Base-by-base conservation (phyloP, 768 basidiomycete genomes). In the Mrakia frigida region DNA sequence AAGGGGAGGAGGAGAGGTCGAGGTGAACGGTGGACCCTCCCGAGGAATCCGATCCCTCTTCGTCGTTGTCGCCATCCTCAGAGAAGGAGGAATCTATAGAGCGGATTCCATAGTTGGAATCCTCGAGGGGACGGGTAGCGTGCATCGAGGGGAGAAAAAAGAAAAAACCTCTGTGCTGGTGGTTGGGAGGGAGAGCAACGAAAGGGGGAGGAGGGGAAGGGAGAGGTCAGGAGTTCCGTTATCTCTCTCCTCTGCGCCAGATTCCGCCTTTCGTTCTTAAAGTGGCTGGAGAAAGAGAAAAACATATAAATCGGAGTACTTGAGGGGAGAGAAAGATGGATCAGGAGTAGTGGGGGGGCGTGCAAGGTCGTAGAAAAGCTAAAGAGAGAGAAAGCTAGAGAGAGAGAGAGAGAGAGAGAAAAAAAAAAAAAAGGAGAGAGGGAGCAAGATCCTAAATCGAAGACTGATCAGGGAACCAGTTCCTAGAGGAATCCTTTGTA, bases 41-140 rank as follows among this genome's bases (percentile, higher is more conserved):
- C 13, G 35, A 39, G 6, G 65, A 39, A 21, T 35, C 35, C 10
- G 65, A 68, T 37, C 60, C 33, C 35, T 39, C 63, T 11, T 61
- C 63, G 1, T 65, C 35, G 33, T 35, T 21, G 28, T 63, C 61
- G 31, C n/a, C 23, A 33, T 39, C 63, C 37, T 35, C 63, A 33
- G 70, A 72, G 46, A 72, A 59, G 50, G 71, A 72, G 28, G 52
- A 53, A 16, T 53, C 52, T 18, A 56, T 59, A 28, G 70, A 71
- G 1, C 70, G 46, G 25, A 71, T 52, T 6, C 71, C 71, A 31
- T 72, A 72, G 39, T 53, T 37, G 35, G 71, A 72, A 52, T 72
- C 71, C 39, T 72, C 43, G 21, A 72, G 71, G 6, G 71, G 14
- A 9, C 21, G 23, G 16, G 71, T 28, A n/a, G 53, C 31, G 14